Base-by-base conservation (phyloP, 495 filamentous ascomycete genomes). In the Aspergillus asperescens region DNA sequence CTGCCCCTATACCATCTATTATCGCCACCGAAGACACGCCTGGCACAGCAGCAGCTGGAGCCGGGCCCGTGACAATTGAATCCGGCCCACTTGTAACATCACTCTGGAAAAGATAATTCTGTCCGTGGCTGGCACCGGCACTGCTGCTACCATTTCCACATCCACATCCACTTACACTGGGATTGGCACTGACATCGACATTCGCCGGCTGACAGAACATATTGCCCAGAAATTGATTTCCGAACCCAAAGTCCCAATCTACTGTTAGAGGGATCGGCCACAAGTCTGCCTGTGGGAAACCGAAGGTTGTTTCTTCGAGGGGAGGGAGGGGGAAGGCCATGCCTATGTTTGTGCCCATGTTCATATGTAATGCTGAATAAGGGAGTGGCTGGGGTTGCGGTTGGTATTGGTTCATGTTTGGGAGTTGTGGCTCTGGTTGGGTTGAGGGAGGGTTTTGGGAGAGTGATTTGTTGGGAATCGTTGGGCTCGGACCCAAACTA, bases 251-350 rank as follows among this genome's bases (percentile, higher is more conserved):
- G 46, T 68, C 60, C 71, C 69, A 72, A 46, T 73, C 64, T 3
- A 63, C 71, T 3, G 65, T 61, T 23, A 73, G 27, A 0, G 71
- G 71, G 20, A 71, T 62, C 52, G 70, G 66, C 68, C 70, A 74
- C 27, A 70, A 61, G 23, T 67, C 65, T 3, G 70, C 65, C 37
- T 67, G 59, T 19, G 53, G 43, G 46, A 62, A 50, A 24, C 29
- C 46, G 47, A 60, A 52, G 42, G 29, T 47, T 41, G 59, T 38
- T 39, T 39, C 38, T 16, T 54, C 55, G 40, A 52, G 61, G 52
- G 43, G 22, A 8, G 63, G 64, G 50, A 58, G 56, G 40, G 64
- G 65, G 43, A 64, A 65, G 28, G 60, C 42, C 13, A 32, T 56
- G 50, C 55, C 57, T 52, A 47, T 39, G 54, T 37, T 44, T 60